Base-by-base conservation (phyloP, 2,329 filamentous ascomycete species). In the Lasiodiplodia sp. region DNA sequence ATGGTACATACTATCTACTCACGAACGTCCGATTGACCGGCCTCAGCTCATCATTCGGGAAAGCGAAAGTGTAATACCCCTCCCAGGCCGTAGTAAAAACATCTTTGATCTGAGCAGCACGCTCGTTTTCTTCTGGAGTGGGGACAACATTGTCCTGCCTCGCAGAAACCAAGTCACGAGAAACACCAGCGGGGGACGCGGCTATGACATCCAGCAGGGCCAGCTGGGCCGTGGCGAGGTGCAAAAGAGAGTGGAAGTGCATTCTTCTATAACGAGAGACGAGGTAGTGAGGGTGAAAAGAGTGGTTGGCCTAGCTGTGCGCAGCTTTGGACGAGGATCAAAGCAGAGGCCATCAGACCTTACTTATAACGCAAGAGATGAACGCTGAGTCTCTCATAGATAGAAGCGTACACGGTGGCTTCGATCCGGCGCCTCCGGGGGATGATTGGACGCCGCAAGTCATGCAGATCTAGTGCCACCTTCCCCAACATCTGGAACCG, bases 1-100 rank as follows among this genome's bases (percentile, higher is more conserved):
- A 12, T 34, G 25, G 38, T 16, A 75, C 82, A 71, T 81, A 93
- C 92, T 91, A 86, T 66, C 92, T 91, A 77, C 96, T 89, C 31
- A 83, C 83, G 69, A 82, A 90, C 0, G 79, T 80, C 71, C 92
- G 92, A 51, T 85, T 86, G 14, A 92, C 83, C 0, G 93, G 92
- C 70, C 83, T 84, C 12, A 96, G 82, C 56, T 92, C 92, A 77
- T 96, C 93, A 72, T 92, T 88, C 1, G 91, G 91, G 70, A 92
- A 94, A 0, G 92, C 92, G 79, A 92, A 88, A 79, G 87, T 81
- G 74, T 87, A 86, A 77, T 95, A 94, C 12, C 78, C 78, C 8
- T 75, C 73, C 78, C 78, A 80, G n/a, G 78, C 76, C 21, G 73
- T 69, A 18, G 70, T 73, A 66, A 80, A 80, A 10, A 71, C 70